Percentiles rank a stretch among this genome's conserved stretches.
phyloP scores from a whole-genome alignment of 2,329 filamentous ascomycete species.

The Colletotrichum sojae region DNA sequence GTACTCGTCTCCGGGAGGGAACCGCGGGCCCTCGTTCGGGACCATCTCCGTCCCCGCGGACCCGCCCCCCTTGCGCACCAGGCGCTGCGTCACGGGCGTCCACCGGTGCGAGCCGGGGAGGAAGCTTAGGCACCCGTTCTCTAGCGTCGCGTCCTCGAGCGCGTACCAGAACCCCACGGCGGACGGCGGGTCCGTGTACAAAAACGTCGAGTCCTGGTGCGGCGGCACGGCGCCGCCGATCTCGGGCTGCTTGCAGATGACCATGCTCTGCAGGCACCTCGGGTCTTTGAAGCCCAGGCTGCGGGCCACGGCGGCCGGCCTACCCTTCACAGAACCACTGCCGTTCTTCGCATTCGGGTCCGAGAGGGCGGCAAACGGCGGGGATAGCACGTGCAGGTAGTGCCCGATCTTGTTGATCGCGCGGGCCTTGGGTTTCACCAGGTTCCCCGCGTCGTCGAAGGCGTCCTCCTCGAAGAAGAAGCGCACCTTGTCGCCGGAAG shows the following conservation, averaged over 20 bases:
- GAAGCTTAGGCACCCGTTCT: conserved; percentile 93
- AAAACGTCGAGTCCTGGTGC: conserved; percentile 92
- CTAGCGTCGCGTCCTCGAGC: conserved; percentile 87
- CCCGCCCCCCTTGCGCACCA: conserved; percentile 75
- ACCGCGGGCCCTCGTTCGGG: conserved; percentile 75
- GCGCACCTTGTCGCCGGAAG: conserved; percentile 89
- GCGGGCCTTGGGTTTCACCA: conserved; percentile 83
- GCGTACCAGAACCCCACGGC: conserved; percentile 99
- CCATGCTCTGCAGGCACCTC: conserved; percentile 89
- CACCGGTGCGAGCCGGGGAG: conserved; percentile 84
- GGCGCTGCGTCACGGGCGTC: conserved; percentile 78
- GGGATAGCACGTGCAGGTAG: conserved; percentile 78
- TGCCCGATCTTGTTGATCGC: conserved; percentile 95
- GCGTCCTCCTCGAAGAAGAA: conserved; percentile 99
- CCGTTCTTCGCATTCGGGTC: conserved; percentile 62
- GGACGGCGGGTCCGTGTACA: conserved; percentile 90
- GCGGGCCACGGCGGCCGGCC: conserved; percentile 75
- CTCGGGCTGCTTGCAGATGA: conserved; percentile 98
- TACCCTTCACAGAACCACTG: conserved; percentile 48
- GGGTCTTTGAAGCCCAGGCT: conserved; percentile 83
- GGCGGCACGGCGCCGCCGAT: conserved; percentile 92
- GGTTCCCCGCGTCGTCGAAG: conserved; percentile 74
- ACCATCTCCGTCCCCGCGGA: conserved; percentile 77
- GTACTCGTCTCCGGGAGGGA: conserved; percentile 69
- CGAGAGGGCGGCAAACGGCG: conserved; percentile 74